Evolutionary conservation across 2,329 filamentous ascomycete species (phyloP).

Genomic region (Cordyceps farinosa): DNA sequence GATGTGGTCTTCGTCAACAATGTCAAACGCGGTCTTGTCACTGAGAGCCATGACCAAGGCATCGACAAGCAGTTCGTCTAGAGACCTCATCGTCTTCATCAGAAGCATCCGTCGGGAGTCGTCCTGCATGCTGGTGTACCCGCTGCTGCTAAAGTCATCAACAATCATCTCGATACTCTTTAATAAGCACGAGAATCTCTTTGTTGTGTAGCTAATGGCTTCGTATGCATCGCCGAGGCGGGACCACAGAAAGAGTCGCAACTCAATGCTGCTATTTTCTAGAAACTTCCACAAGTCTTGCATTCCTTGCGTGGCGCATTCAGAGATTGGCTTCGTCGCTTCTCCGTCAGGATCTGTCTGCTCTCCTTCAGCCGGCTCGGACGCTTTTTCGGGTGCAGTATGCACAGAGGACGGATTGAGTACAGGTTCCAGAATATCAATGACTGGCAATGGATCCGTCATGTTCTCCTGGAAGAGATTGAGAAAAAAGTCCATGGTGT

Average conservation of each 20-base stretch:
- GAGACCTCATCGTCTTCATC: slow-evolving; percentile 71
- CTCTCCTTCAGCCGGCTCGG: slow-evolving; percentile 1
- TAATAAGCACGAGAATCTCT: slow-evolving; percentile 82
- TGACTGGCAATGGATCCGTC: slow-evolving; percentile 76
- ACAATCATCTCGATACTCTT: slow-evolving; percentile 83
- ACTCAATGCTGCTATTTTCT: slow-evolving; percentile 72
- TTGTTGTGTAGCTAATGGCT: slow-evolving; percentile 78
- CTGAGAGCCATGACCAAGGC: slow-evolving; percentile 67
- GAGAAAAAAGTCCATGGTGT: slow-evolving; percentile 94
- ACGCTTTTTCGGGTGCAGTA: slow-evolving; percentile 18
- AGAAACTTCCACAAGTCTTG: slow-evolving; percentile 84
- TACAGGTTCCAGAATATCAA: slow-evolving; percentile 89
- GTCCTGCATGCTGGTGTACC: slow-evolving; percentile 56
- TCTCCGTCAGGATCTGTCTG: slow-evolving; percentile 20
- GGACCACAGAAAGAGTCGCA: slow-evolving; percentile 86
- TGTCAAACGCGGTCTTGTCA: slow-evolving; percentile 70
- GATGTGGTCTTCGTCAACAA: slow-evolving; percentile 76
- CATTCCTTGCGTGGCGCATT: slow-evolving; percentile 55
- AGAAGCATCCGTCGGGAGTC: slow-evolving; percentile 67
- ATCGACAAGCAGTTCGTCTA: slow-evolving; percentile 73
- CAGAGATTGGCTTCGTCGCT: slow-evolving; percentile 41
- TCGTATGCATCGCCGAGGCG: slow-evolving; percentile 86
- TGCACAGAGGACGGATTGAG: slow-evolving; percentile 66
- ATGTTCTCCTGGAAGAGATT: slow-evolving; percentile 82
- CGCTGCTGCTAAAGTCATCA: slow-evolving; percentile 56